Conservation (phyloP, 768 basidiomycete species). For the Kwoniella heveanensis region DNA sequence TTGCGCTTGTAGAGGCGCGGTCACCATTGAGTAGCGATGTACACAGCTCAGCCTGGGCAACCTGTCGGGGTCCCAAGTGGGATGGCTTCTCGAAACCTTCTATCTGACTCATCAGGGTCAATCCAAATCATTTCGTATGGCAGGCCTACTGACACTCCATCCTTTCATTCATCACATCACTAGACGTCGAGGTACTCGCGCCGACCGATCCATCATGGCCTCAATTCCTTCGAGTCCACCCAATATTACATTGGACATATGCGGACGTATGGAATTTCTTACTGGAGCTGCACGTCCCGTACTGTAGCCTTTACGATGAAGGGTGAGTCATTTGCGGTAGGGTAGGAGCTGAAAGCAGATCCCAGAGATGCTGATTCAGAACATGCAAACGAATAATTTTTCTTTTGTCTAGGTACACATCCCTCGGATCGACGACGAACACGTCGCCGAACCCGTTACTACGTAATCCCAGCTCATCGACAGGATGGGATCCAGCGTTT, state of each 20-base stretch:
- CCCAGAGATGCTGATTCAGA: too few species aligned
- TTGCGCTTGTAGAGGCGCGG: too few species aligned
- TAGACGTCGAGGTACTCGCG: conserved; percentile 36
- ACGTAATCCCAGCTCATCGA: conserved; percentile 11
- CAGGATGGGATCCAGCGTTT: conserved; percentile 49
- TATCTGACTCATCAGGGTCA: too few species aligned
- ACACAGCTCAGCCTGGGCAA: too few species aligned
- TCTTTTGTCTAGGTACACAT: conserved; percentile 74
- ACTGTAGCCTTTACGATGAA: conserved; percentile 85
- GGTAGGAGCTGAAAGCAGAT: too few species aligned
- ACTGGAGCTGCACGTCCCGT: conserved; percentile 71
- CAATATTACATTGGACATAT: conserved; percentile 95
- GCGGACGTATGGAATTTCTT: conserved; percentile 86
- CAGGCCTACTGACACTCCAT: too few species aligned
- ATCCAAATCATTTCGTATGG: too few species aligned
- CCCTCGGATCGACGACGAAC: conserved; percentile 91
- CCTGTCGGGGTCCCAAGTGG: too few species aligned
- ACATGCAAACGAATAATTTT: background rate
- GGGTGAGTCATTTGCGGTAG: too few species aligned
- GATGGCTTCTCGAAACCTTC: too few species aligned
- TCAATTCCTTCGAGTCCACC: conserved; percentile 82
- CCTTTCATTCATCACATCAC: background rate
- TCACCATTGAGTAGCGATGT: too few species aligned
- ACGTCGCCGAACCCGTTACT: conserved; percentile 91
- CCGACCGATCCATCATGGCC: conserved; percentile 93